These are phyloP conservation scores for Orychophragmus violaceus DNA, from an alignment of 345 rosid species.

Conservation along the genomic window DNA sequence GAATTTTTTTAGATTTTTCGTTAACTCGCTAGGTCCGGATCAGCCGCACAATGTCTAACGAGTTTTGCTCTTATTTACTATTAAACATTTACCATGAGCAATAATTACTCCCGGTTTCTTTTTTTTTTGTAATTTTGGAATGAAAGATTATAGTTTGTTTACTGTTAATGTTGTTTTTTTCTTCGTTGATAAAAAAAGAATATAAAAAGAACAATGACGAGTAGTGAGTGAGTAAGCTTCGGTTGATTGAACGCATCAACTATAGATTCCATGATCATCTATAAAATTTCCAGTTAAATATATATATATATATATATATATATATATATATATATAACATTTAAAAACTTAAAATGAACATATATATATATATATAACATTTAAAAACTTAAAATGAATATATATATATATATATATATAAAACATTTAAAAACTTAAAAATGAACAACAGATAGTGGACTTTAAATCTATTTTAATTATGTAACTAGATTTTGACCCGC, in stretches of 20 bases:
- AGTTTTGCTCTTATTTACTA: not conserved
- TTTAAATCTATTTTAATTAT: not conserved
- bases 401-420: too few species aligned
- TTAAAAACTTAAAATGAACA: too few species aligned
- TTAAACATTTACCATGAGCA: conserved; percentile 8
- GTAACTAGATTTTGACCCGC: too few species aligned
- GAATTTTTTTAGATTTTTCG: too few species aligned
- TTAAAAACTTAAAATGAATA: too few species aligned
- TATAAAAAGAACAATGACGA: not conserved
- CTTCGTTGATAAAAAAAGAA: too few species aligned
- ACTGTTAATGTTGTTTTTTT: not conserved
- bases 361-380: too few species aligned
- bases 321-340: not conserved
- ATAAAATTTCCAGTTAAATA: not conserved
- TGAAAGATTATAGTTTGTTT: conserved; percentile 14
- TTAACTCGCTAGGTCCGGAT: too few species aligned
- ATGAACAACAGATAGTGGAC: not conserved
- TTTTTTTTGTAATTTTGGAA: conserved; percentile 4
- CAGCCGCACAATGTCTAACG: too few species aligned
- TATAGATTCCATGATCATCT: not conserved
- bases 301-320: too few species aligned
- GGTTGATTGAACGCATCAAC: not conserved
- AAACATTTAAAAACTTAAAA: not conserved
- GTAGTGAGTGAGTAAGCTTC: not conserved
- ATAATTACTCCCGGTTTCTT: conserved; percentile 15